Conservation (phyloP, 1,139 yeast species). For the Wickerhamomyces sp. region DNA sequence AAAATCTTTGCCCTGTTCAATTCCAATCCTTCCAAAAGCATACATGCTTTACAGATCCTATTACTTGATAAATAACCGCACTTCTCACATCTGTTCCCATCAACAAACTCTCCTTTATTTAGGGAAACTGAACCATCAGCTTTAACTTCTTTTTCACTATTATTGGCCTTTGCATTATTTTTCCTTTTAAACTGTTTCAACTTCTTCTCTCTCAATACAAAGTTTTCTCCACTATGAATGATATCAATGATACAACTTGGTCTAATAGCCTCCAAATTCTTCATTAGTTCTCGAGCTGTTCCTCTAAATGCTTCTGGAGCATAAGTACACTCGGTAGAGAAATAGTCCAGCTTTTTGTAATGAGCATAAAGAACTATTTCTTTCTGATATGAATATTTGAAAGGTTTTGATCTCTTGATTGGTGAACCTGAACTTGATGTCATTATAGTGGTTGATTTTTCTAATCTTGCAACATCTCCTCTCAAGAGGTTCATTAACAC, state of each 20-base stretch:
- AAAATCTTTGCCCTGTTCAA: constrained; percentile 60
- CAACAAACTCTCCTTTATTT: constrained; percentile 34
- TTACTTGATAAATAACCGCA: constrained; percentile 94
- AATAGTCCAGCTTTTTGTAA: constrained; percentile 90
- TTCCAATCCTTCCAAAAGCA: constrained; percentile 80
- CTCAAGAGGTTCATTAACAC: constrained; percentile 89
- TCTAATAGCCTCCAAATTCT: constrained; percentile 82
- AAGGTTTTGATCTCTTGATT: constrained; percentile 88
- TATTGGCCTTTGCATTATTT: constrained; percentile 5
- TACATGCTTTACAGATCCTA: constrained; percentile 88
- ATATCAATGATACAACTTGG: constrained; percentile 95
- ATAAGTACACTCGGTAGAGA: constrained; percentile 95
- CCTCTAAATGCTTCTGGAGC: constrained; percentile 99
- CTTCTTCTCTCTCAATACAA: constrained; percentile 58
- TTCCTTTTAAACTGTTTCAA: constrained; percentile 24
- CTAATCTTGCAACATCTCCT: constrained; percentile 94
- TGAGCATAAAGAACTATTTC: constrained; percentile 98
- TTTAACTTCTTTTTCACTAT: constrained; percentile 48
- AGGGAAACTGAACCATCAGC: constrained; percentile 58
- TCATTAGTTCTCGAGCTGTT: constrained; percentile 89
- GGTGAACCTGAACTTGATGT: constrained; percentile 80
- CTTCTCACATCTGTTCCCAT: constrained; percentile 74
- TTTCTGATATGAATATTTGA: constrained; percentile 93
- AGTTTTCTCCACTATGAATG: constrained; percentile 88
- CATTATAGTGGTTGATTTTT: constrained; percentile 82